These are phyloP conservation scores for Xanthoparmelia taractica DNA, from an alignment of 495 filamentous ascomycete genomes.

Conservation along the genomic window DNA sequence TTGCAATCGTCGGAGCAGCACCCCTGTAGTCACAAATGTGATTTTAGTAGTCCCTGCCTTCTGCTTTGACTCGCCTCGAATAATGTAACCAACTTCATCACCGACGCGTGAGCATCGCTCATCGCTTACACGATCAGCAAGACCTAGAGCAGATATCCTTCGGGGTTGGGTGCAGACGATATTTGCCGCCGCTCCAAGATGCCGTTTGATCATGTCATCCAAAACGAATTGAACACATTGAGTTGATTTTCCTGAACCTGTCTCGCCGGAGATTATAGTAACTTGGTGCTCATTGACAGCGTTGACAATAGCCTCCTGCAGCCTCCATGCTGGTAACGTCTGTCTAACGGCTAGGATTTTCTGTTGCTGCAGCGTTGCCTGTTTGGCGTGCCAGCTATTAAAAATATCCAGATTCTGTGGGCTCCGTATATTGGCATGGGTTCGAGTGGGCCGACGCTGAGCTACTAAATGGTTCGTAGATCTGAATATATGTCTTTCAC, in stretches of 20 bases:
- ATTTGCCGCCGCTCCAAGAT: constrained; percentile 70
- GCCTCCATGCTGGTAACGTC: constrained; percentile 79
- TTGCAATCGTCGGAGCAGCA: constrained; percentile 82
- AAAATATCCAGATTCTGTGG: constrained; percentile 35
- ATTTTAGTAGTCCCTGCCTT: constrained; percentile 68
- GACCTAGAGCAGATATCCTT: constrained; percentile 85
- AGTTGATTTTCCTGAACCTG: constrained; percentile 93
- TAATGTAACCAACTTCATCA: constrained; percentile 88
- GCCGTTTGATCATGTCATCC: constrained; percentile 75
- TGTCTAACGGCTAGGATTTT: constrained; percentile 62
- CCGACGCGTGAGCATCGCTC: constrained; percentile 78
- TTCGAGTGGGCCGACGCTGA: constrained; percentile 22
- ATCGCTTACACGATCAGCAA: constrained; percentile 90
- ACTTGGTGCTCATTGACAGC: constrained; percentile 71
- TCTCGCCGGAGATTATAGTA: constrained; percentile 93
- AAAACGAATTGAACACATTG: constrained; percentile 94
- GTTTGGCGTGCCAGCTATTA: constrained; percentile 47
- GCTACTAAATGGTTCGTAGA: constrained; percentile 27
- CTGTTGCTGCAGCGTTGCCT: constrained; percentile 51
- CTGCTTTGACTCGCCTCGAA: constrained; percentile 78
- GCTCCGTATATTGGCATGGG: constrained; percentile 34
- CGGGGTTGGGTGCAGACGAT: constrained; percentile 95
- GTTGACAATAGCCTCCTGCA: constrained; percentile 63
- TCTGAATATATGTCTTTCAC: constrained; percentile 2
- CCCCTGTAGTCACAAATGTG: constrained; percentile 94